These are phyloP conservation scores for Apodospora peruviana DNA, from an alignment of 495 filamentous ascomycete species.

Conservation along the genomic window DNA sequence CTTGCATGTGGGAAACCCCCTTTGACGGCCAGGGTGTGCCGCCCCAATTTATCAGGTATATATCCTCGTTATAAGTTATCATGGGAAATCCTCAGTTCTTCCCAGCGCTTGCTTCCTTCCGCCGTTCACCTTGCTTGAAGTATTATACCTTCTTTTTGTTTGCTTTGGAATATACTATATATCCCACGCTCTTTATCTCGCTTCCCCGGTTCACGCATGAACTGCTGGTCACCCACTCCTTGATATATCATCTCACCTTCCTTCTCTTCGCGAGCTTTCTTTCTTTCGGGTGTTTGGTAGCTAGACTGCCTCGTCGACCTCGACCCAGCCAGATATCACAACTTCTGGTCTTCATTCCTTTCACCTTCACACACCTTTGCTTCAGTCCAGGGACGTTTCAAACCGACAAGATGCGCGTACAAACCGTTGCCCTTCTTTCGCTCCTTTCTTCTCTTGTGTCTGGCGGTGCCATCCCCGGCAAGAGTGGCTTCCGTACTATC, in stretches of 20 bases:
- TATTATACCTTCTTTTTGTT: conserved; percentile 4
- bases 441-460: conserved; percentile 19
- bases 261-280: neutral
- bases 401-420: conserved; percentile 14
- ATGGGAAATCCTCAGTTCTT: neutral
- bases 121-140: neutral
- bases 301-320: neutral
- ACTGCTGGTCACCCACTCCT: conserved; percentile 4
- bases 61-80: conserved; percentile 11
- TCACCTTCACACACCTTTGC: neutral
- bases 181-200: no score
- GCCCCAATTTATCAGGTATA: conserved; percentile 14
- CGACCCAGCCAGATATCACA: no score
- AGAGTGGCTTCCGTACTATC: conserved; percentile 19
- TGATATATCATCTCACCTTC: neutral
- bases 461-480: conserved; percentile 13
- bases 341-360: neutral
- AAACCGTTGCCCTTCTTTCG: conserved; percentile 10
- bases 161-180: neutral
- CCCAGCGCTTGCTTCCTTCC: neutral
- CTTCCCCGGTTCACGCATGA: conserved; percentile 2
- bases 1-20: neutral
- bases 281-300: neutral
- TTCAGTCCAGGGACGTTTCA: neutral
- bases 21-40: no score